Base-by-base conservation (phyloP, 257 asterid species). In the Oldenlandia corymbosa region DNA sequence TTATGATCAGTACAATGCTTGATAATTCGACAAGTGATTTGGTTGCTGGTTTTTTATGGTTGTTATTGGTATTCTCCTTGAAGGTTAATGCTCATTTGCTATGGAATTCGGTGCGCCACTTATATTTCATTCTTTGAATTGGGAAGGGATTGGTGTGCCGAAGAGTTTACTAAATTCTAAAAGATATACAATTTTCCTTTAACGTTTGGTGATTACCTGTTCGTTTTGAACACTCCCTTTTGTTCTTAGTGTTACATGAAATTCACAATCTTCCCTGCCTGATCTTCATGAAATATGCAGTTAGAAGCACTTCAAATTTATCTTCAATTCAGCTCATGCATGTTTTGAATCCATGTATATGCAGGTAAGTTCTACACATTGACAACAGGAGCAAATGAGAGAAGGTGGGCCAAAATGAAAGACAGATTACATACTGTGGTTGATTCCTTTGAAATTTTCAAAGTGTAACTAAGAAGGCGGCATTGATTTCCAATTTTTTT, bases 351-450 rank as follows among this genome's bases (percentile, higher is more conserved):
- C 26, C 50, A 16, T 48, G 41, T 8, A 23, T n/a, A 31, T 78
- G 84, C 88, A 92, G 96, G 97, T 62, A 87, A 80, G 72, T 87
- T 92, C 76, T 93, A 83, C 78, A 87, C 97, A 1, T 70, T 87
- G 85, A 92, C 95, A 54, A 90, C 95, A 10, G 95, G 95, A 8
- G 85, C 96, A 21, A 93, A 89, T 53, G 95, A 92, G 82, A 83
- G 95, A 85, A 82, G 96, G 73, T 92, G 96, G 99, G 91, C 66
- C 58, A 87, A 92, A 87, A 87, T 90, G 90, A 89, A 89, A 73
- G 97, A 87, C 37, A 76, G 91, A 48, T 83, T 92, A 68, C 81
- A 83, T 53, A 83, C 95, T 5, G 85, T 92, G 66, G 87, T 87
- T 2, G 90, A 92, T 63, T 89, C 95, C 13, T 92, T 93, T 82